phyloP scores from a whole-genome alignment of 768 basidiomycete species.

The Lactarius hengduanensis region DNA sequence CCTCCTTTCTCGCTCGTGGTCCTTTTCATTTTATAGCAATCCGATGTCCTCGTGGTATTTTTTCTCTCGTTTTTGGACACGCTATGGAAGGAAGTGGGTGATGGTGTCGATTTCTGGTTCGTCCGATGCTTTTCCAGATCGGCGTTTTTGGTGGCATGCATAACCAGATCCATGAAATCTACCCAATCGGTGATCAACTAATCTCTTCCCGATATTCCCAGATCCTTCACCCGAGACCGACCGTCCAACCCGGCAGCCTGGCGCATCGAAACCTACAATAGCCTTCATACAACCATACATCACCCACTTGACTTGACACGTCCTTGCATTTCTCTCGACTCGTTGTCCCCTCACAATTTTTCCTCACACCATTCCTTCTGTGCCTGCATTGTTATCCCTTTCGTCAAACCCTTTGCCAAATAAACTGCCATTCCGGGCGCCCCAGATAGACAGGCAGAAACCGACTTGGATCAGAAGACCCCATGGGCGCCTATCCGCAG shows the following conservation, averaged over 20 bases:
- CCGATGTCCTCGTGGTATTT: background rate
- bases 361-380: constrained; percentile 9
- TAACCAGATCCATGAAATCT: constrained; percentile 31
- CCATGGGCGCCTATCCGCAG: constrained; percentile 21
- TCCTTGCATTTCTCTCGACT: background rate
- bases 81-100: background rate
- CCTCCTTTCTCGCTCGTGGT: constrained; percentile 1
- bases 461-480: constrained; percentile 24
- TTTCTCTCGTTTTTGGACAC: background rate
- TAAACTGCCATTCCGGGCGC: constrained; percentile 18
- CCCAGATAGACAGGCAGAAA: constrained; percentile 20
- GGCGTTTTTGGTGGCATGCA: constrained; percentile 29
- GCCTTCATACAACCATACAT: background rate
- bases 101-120: constrained; percentile 8
- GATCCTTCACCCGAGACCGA: constrained; percentile 23
- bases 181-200: constrained; percentile 30
- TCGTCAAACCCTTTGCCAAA: constrained; percentile 15
- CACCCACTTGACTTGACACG: background rate
- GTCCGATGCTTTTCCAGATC: constrained; percentile 29
- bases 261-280: constrained; percentile 17
- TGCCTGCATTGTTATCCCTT: constrained; percentile 15
- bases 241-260: constrained; percentile 23
- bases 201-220: constrained; percentile 31
- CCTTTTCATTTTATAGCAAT: background rate
- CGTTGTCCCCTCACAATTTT: constrained; percentile 2